Conservation (phyloP, 2,329 filamentous ascomycete species). For the Alternaria sp. region DNA sequence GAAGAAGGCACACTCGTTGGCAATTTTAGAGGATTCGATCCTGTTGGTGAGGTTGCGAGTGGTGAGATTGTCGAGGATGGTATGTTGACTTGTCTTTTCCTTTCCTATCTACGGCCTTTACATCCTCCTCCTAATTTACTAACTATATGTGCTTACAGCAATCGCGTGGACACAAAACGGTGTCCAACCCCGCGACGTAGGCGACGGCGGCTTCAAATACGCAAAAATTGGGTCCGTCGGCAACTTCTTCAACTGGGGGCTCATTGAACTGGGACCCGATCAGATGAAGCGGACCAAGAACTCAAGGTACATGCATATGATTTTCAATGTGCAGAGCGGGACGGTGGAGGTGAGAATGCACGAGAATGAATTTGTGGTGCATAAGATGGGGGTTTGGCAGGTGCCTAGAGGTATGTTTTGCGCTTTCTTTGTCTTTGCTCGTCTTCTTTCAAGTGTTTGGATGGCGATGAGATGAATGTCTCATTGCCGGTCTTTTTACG, state of each 20-base stretch:
- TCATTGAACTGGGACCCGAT: constrained; percentile 86
- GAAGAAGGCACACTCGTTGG: constrained; percentile 69
- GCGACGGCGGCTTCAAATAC: constrained; percentile 79
- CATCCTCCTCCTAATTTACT: constrained; percentile 3
- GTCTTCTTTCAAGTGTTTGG: neutral
- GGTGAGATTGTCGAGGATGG: constrained; percentile 59
- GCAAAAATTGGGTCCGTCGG: constrained; percentile 70
- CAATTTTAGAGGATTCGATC: constrained; percentile 70
- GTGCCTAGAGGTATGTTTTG: constrained; percentile 83
- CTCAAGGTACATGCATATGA: constrained; percentile 94
- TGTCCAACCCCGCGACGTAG: constrained; percentile 66
- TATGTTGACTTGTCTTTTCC: constrained; percentile 29
- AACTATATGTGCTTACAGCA: constrained; percentile 53
- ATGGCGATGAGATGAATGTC: neutral
- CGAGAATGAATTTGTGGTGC: constrained; percentile 79
- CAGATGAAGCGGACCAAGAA: constrained; percentile 91
- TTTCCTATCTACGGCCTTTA: neutral
- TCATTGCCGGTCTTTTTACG: neutral
- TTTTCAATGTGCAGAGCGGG: constrained; percentile 88
- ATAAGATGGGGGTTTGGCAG: constrained; percentile 89
- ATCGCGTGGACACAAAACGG: constrained; percentile 67
- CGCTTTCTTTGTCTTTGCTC: neutral
- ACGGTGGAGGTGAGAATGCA: constrained; percentile 82
- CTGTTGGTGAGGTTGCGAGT: constrained; percentile 63
- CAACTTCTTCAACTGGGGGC: constrained; percentile 86